Evolutionary conservation across 2,329 filamentous ascomycete genomes (phyloP).

Genomic region (Fusarium multiceps): DNA sequence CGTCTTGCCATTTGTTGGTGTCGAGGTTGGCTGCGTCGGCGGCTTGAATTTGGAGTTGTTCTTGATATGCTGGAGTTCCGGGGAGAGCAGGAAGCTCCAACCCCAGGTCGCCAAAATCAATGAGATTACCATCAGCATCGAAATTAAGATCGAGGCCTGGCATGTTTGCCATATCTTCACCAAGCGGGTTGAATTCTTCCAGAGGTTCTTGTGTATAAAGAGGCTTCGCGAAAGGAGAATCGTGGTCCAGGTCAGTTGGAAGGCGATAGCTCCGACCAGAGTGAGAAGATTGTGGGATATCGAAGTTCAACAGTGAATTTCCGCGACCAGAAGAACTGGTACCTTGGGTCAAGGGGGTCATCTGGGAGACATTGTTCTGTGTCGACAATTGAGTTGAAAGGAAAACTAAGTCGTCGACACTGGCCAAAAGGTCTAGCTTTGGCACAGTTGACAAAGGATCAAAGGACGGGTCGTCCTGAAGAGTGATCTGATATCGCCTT

Average conservation of each 20-base stretch:
- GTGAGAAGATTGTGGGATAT: conserved; percentile 51
- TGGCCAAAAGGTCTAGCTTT: conserved; percentile 52
- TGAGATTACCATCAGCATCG: conserved; percentile 63
- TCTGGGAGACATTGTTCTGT: conserved; percentile 56
- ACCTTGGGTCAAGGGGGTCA: conserved; percentile 56
- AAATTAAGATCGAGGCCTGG: conserved; percentile 61
- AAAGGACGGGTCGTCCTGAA: conserved; percentile 87
- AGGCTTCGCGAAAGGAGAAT: conserved; percentile 46
- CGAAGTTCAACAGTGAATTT: conserved; percentile 46
- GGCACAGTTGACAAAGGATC: conserved; percentile 50
- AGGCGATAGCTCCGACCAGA: conserved; percentile 50
- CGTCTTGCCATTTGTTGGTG: conserved; percentile 16
- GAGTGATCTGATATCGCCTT: conserved; percentile 79
- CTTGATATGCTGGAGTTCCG: conserved; percentile 23
- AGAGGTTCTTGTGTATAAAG: conserved; percentile 34
- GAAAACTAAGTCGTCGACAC: conserved; percentile 49
- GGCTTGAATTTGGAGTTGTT: conserved; percentile 14
- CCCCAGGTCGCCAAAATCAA: conserved; percentile 53
- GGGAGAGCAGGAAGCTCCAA: conserved; percentile 58
- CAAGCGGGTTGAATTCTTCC: conserved; percentile 50
- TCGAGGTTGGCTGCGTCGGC: conserved; percentile 19
- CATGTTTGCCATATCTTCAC: conserved; percentile 53
- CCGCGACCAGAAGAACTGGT: conserved; percentile 47
- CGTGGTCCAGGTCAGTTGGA: conserved; percentile 50
- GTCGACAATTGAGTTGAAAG: conserved; percentile 53